Evolutionary conservation across 352 stramenopile species (phyloP).

Genomic region (Phytophthora cryptogea): DNA sequence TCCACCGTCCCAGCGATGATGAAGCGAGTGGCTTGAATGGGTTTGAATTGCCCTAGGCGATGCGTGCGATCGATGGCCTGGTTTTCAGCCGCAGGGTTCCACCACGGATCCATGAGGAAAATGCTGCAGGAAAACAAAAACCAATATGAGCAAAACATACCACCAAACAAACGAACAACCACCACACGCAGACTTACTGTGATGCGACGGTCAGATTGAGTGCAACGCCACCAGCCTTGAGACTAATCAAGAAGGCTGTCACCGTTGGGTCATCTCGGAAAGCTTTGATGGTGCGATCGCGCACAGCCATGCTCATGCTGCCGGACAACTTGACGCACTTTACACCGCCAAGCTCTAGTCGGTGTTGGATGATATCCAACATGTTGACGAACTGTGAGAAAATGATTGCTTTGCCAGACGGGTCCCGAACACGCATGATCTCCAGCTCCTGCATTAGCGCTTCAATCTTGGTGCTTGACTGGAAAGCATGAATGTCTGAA

Average conservation of each 20-base stretch:
- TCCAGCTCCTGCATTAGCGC: constrained; percentile 97
- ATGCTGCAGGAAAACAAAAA: constrained; percentile 65
- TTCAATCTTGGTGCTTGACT: constrained; percentile 98
- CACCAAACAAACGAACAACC: neutral
- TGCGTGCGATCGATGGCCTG: constrained; percentile 98
- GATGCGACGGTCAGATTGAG: constrained; percentile 98
- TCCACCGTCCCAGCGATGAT: constrained; percentile 98
- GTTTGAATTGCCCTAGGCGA: constrained; percentile 97
- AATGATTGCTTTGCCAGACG: constrained; percentile 97
- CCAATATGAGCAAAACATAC: constrained; percentile 7
- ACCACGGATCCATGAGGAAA: constrained; percentile 98
- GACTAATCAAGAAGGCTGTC: constrained; percentile 96
- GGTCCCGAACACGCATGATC: constrained; percentile 92
- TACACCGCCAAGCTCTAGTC: constrained; percentile 89
- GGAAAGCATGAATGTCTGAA: constrained; percentile 69
- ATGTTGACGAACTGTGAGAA: constrained; percentile 99
- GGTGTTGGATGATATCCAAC: constrained; percentile 98
- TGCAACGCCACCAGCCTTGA: constrained; percentile 98
- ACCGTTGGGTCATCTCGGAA: constrained; percentile 93
- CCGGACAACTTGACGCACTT: constrained; percentile 92
- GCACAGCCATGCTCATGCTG: constrained; percentile 88
- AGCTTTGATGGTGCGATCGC: constrained; percentile 76
- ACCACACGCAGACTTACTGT: constrained; percentile 65
- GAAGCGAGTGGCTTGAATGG: constrained; percentile 97
- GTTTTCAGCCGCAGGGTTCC: constrained; percentile 96